phyloP scores from a whole-genome alignment of 148 eudicot genomes.

The Arctostaphylos glauca region DNA sequence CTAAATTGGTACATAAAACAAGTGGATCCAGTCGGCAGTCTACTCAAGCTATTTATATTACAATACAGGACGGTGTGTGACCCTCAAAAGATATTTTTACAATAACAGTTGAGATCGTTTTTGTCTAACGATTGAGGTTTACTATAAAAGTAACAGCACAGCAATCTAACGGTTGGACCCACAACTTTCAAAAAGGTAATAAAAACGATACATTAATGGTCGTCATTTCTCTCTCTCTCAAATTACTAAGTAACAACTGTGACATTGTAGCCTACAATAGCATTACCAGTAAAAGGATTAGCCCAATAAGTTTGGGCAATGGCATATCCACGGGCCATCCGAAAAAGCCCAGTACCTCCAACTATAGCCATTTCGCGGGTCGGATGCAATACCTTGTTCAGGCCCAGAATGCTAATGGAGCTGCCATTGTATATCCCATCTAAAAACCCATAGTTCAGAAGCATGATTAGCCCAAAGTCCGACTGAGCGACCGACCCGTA shows the following conservation, averaged over 20 bases:
- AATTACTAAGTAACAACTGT: constrained; percentile 28
- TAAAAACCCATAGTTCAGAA: constrained; percentile 22
- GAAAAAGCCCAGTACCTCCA: constrained; percentile 45
- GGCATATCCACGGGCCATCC: constrained; percentile 46
- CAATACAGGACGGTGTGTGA: no score
- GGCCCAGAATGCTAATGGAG: constrained; percentile 25
- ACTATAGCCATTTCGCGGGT: constrained; percentile 42
- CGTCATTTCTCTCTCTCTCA: no score
- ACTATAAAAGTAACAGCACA: no score
- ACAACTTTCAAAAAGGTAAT: no score
- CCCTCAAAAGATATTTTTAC: no score
- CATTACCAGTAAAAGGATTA: constrained; percentile 28
- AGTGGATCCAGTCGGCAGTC: no score
- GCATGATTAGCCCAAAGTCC: constrained; percentile 22
- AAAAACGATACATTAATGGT: no score
- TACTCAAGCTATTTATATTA: no score
- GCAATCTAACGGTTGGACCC: no score
- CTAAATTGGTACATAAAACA: no score
- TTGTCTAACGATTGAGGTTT: no score
- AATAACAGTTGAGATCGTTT: no score
- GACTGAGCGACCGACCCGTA: constrained; percentile 17
- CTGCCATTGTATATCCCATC: constrained; percentile 42
- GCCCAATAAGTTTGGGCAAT: constrained; percentile 29
- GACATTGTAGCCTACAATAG: constrained; percentile 44
- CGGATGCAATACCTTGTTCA: constrained; percentile 21